Evolutionary conservation across 2,329 filamentous ascomycete species (phyloP).

Genomic region (Neocucurbitaria cava): DNA sequence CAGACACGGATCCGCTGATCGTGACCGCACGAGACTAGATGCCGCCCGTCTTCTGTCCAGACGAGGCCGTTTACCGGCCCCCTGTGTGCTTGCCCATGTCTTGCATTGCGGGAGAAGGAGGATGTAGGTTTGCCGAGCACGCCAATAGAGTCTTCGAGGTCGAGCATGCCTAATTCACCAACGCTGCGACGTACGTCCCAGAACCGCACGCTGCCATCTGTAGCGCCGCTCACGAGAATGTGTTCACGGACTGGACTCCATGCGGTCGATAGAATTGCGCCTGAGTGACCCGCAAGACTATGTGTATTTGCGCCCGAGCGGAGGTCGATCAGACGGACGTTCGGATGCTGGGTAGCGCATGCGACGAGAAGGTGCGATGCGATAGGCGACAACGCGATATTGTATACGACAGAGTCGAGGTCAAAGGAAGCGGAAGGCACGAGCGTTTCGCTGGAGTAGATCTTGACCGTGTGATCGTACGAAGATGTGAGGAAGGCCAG

Average conservation of each 20-base stretch:
- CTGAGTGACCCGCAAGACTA: conserved; percentile 59
- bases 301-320: conserved; percentile 75
- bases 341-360: conserved; percentile 84
- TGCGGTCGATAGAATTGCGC: conserved; percentile 65
- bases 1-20: conserved; percentile 87
- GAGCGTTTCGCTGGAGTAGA: conserved; percentile 73
- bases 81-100: conserved; percentile 68
- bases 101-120: conserved; percentile 46
- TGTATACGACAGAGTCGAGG: conserved; percentile 73
- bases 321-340: conserved; percentile 84
- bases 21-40: conserved; percentile 81
- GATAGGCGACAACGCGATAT: conserved; percentile 78
- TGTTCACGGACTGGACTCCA: conserved; percentile 87
- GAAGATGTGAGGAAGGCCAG: conserved; percentile 78
- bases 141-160: conserved; percentile 83
- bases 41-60: conserved; percentile 81
- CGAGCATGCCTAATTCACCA: conserved; percentile 76
- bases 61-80: conserved; percentile 84
- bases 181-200: conserved; percentile 88
- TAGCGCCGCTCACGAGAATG: conserved; percentile 81
- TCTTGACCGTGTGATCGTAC: conserved; percentile 78
- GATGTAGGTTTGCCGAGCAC: conserved; percentile 58
- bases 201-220: conserved; percentile 81
- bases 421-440: conserved; percentile 70
- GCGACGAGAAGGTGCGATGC: conserved; percentile 80